Base-by-base conservation (phyloP, 2,329 filamentous ascomycete species). In the Stemphylium beticola region DNA sequence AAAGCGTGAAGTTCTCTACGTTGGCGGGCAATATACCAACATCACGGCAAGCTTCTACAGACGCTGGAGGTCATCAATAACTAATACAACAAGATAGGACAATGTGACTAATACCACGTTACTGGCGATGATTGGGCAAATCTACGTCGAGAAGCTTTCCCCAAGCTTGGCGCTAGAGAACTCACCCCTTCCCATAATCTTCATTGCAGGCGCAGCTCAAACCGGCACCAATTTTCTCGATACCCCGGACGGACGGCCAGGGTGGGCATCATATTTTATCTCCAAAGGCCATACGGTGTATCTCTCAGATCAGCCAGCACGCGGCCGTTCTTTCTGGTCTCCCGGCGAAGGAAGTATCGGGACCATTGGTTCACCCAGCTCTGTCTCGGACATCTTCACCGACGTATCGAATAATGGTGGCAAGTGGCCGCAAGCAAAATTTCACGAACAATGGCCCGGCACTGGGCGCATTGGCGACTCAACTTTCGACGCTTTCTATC, bases 211-310 rank as follows among this genome's bases (percentile, higher is more conserved):
- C 6, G 51, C 50, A 31, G 67, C 32, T 18, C 62, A 66, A 26
- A 63, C 60, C 1, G 60, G 65, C 9, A 60, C 60, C 9, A 67
- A 67, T 32, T 71, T 59, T 34, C 55, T 71, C 18, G 76, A 76
- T 39, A 83, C 80, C 14, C 79, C 81, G 9, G 79, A 83, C 51
- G 78, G 77, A 43, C 66, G 74, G n/a, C 73, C 72, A 5, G 79
- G 80, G n/a, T 83, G 80, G 81, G 76, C 80, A 0, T 78, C 77
- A 2, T 73, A 74, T 52, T 83, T 82, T 59, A 58, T 82, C 15
- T 55, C 60, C 8, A 72, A 75, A 29, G 79, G 80, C 31, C 79
- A 81, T 66, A 76, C 77, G 43, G 72, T 81, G 46, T 82, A 81
- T 62, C 65, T 82, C 36, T 71, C 79, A 17, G 81, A 83, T 58